Conservation (phyloP, 164 flowering plant genomes). For the Magnolia sinica region DNA sequence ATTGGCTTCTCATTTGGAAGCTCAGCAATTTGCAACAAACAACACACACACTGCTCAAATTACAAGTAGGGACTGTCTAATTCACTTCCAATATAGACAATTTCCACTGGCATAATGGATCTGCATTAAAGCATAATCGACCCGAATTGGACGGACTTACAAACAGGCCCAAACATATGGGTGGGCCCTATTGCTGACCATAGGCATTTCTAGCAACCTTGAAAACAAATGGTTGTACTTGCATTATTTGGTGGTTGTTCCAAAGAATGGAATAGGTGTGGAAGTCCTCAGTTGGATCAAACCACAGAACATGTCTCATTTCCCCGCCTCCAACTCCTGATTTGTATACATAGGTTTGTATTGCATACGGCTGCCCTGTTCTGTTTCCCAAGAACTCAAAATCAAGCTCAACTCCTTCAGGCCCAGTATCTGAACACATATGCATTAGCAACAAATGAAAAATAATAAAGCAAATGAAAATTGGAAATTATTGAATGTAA, state of each 20-base stretch:
- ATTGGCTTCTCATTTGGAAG: too few species aligned
- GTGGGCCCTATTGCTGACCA: too few species aligned
- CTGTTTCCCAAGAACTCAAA: slow-evolving; percentile 94
- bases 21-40: too few species aligned
- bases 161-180: too few species aligned
- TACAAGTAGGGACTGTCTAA: too few species aligned
- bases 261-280: slow-evolving; percentile 75
- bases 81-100: too few species aligned
- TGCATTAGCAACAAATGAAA: slow-evolving; percentile 19
- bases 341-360: slow-evolving; percentile 86
- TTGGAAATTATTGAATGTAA: too few species aligned
- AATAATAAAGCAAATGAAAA: too few species aligned
- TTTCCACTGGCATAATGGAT: slow-evolving; percentile 59
- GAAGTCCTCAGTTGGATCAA: slow-evolving; percentile 79
- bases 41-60: too few species aligned
- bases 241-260: slow-evolving; percentile 71
- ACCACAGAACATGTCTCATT: slow-evolving; percentile 91
- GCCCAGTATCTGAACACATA: slow-evolving; percentile 87
- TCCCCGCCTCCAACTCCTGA: slow-evolving; percentile 75
- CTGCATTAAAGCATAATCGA: slow-evolving; percentile 26
- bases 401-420: slow-evolving; percentile 82
- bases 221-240: slow-evolving; percentile 13
- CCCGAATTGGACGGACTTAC: neutral
- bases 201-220: neutral
- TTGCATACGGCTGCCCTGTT: slow-evolving; percentile 67